Conservation (phyloP, 441 rosid species). For the Pelargonium australe region DNA sequence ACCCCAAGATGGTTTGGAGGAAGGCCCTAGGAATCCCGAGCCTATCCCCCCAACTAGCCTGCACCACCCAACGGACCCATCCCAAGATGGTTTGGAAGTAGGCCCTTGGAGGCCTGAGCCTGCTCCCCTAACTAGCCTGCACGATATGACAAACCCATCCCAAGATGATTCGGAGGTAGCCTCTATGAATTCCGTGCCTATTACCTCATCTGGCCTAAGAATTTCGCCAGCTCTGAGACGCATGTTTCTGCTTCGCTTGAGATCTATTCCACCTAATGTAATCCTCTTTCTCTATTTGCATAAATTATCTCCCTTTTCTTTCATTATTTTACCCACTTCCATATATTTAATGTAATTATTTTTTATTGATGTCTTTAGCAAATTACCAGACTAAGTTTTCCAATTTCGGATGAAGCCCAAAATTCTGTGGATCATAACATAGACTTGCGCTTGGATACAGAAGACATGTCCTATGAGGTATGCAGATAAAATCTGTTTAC, state of each 20-base stretch:
- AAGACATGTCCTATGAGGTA: constrained; percentile 90
- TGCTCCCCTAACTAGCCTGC: too few species aligned
- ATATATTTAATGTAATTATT: constrained; percentile 14
- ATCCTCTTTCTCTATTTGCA: constrained; percentile 15
- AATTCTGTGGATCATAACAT: constrained; percentile 59
- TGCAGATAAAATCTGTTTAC: constrained; percentile 18
- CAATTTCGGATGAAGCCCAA: constrained; percentile 42
- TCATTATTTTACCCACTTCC: constrained; percentile 10
- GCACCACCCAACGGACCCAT: too few species aligned
- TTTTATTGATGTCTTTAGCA: constrained; percentile 40
- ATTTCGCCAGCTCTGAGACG: constrained; percentile 29
- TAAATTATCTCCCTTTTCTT: not conserved
- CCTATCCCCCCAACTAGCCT: too few species aligned
- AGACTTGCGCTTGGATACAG: constrained; percentile 90
- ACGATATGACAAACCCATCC: too few species aligned
- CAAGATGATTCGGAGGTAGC: too few species aligned
- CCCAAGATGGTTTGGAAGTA: too few species aligned
- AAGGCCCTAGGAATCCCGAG: too few species aligned
- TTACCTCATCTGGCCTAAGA: too few species aligned
- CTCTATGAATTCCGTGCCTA: too few species aligned
- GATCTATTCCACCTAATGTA: constrained; percentile 61
- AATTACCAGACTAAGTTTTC: constrained; percentile 46
- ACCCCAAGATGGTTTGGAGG: too few species aligned
- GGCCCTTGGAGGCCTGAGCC: too few species aligned
- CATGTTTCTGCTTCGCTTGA: constrained; percentile 43